A percentile compares a stretch with the other conserved stretches of the same genome.
These are phyloP conservation scores for Rubus parviflorus DNA, from an alignment of 306 rosid genomes.

Conservation along the genomic window DNA sequence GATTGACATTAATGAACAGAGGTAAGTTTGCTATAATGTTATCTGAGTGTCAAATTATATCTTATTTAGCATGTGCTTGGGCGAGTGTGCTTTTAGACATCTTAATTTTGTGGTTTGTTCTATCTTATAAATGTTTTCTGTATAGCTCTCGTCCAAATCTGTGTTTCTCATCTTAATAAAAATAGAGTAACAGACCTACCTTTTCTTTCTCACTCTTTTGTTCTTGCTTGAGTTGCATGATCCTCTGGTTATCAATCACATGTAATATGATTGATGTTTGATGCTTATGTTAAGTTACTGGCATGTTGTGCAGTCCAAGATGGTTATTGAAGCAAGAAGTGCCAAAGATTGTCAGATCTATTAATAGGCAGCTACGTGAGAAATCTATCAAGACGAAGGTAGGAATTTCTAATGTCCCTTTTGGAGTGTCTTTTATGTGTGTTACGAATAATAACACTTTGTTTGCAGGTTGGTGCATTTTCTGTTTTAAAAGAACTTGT, in stretches of 20 bases:
- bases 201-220: background rate
- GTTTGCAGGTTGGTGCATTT: constrained; percentile 90
- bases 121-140: background rate
- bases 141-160: background rate
- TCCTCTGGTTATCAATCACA: constrained; percentile 1
- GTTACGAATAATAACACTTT: background rate
- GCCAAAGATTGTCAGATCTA: constrained; percentile 80
- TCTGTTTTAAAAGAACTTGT: constrained; percentile 97
- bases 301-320: constrained; percentile 72
- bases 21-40: constrained; percentile 53
- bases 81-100: background rate
- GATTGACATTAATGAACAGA: constrained; percentile 69
- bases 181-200: background rate
- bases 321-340: constrained; percentile 99
- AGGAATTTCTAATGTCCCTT: constrained; percentile 16
- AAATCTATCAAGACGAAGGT: constrained; percentile 99
- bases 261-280: background rate
- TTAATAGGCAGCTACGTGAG: constrained; percentile 94
- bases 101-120: background rate
- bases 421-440: constrained; percentile 6
- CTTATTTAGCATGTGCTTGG: background rate
- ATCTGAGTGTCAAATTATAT: constrained; percentile 4
- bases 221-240: constrained; percentile 3
- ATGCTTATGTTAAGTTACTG: constrained; percentile 22
- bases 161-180: background rate